Conservation (phyloP, 139 green algal species). For the Picochlorum sp. region DNA sequence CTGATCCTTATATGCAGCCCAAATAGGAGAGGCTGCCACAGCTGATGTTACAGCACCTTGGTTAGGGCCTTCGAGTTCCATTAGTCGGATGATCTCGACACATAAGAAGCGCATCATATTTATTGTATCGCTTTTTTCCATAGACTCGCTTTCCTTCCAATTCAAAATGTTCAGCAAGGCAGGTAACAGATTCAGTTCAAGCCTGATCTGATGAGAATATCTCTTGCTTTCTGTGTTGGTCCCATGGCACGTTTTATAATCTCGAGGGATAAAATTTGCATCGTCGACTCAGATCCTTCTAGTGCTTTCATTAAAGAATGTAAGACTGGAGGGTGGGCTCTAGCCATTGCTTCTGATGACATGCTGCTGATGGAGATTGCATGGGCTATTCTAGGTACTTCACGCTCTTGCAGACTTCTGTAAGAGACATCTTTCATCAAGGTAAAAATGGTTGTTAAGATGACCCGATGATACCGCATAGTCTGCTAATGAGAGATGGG, state of each 20-base stretch:
- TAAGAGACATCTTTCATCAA: slow-evolving; percentile 22
- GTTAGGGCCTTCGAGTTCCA: slow-evolving; percentile 45
- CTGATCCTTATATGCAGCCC: slow-evolving; percentile 63
- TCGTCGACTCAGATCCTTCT: neutral
- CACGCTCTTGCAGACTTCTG: slow-evolving; percentile 3
- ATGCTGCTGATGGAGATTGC: neutral
- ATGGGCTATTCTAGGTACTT: slow-evolving; percentile 22
- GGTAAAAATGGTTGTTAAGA: slow-evolving; percentile 42
- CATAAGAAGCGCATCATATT: slow-evolving; percentile 59
- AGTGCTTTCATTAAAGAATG: slow-evolving; percentile 37
- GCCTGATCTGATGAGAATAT: slow-evolving; percentile 52
- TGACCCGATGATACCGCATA: slow-evolving; percentile 59
- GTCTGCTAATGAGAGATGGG: slow-evolving; percentile 52
- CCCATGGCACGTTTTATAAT: slow-evolving; percentile 56
- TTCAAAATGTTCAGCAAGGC: slow-evolving; percentile 60
- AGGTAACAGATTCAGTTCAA: slow-evolving; percentile 35
- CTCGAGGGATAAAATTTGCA: slow-evolving; percentile 60
- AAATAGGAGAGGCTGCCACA: slow-evolving; percentile 57
- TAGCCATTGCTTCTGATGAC: slow-evolving; percentile 49
- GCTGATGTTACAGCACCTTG: slow-evolving; percentile 20
- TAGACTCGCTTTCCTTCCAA: slow-evolving; percentile 33
- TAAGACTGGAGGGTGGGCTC: slow-evolving; percentile 25
- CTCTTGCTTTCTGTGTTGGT: slow-evolving; percentile 42
- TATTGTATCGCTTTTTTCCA: slow-evolving; percentile 23
- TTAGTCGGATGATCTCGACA: slow-evolving; percentile 69